Base-by-base conservation (phyloP, 2,329 filamentous ascomycete species). In the Phialophora expanda region DNA sequence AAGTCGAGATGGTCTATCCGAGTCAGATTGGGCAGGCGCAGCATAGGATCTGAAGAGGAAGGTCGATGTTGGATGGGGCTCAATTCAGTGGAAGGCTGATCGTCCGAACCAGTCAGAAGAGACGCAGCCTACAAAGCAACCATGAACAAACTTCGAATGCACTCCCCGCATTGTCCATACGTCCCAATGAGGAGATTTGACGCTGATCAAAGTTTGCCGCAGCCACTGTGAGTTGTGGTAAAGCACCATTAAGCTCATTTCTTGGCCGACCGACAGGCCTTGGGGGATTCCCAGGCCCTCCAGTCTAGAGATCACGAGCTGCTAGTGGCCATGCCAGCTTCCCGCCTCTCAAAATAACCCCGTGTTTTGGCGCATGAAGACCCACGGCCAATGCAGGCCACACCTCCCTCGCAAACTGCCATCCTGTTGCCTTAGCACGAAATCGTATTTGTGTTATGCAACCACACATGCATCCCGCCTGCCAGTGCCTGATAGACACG, bases 331-430 rank as follows among this genome's bases (percentile, higher is more conserved):
- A n/a, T 55, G 14, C 28, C 20, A 51, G 11, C 48, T 51, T 61
- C 53, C 64, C 53, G 54, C 51, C 53, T 58, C 58, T 54, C 26
- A 53, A 55, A 62, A 58, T 54, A 66, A 34, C 64, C 64, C 58
- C 48, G 53, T 57, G 4, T 28, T 22, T 53, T 38, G 17, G 34
- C 46, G 46, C 57, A 53, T 34, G 24, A 24, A 14, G 30, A 60
- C 56, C 17, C 56, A 51, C 44, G n/a, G 48, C 46, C 14, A 53
- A 17, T 32, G 55, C 46, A 53, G 32, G 44, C 26, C 58, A 32
- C 46, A 51, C 58, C 58, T 51, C 46, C 58, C 32, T 51, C 46
- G 22, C 48, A 20, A 32, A 8, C 46, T 26, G 41, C 28, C 28
- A 61, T 53, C 30, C 32, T 60, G 30, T 22, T 41, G 12, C 58